A percentile compares a stretch with the other conserved stretches of the same genome.
These are phyloP conservation scores for Lyophyllum shimeji DNA, from an alignment of 768 basidiomycete genomes.

Conservation along the genomic window DNA sequence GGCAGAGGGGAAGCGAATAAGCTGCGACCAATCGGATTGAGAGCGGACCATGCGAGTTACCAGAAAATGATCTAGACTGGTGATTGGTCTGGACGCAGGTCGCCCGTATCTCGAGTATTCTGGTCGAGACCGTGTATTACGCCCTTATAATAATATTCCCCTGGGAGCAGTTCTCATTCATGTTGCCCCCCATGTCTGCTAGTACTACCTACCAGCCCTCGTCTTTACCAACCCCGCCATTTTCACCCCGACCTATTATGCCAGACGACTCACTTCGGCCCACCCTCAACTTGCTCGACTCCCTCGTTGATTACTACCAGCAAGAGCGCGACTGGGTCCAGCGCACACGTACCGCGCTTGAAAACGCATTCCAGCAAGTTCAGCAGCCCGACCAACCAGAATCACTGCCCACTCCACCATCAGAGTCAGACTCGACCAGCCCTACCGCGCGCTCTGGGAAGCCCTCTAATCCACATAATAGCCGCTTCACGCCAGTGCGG, in stretches of 20 bases:
- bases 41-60: constrained; percentile 14
- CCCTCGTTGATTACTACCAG: constrained; percentile 66
- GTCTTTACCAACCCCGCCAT: constrained; percentile 30
- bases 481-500: constrained; percentile 20
- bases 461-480: constrained; percentile 4
- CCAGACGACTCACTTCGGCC: constrained; percentile 37
- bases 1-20: constrained; percentile 5
- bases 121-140: constrained; percentile 14
- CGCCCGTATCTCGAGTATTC: neutral
- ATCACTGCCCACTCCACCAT: constrained; percentile 8
- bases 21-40: constrained; percentile 12
- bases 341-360: constrained; percentile 60
- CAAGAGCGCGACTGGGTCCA: constrained; percentile 73
- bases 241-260: constrained; percentile 27
- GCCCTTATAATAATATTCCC: constrained; percentile 8
- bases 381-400: constrained; percentile 1
- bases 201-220: constrained; percentile 25
- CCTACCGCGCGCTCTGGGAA: constrained; percentile 1
- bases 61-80: constrained; percentile 14
- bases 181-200: constrained; percentile 22
- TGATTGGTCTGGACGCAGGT: constrained; percentile 20
- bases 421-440: constrained; percentile 7
- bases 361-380: constrained; percentile 19
- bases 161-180: neutral
- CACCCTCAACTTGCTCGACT: constrained; percentile 61